Evolutionary conservation across 169 alveolate species (phyloP), one percentile per base, ranked within the genome.

Genomic region (Theileria equi): DNA sequence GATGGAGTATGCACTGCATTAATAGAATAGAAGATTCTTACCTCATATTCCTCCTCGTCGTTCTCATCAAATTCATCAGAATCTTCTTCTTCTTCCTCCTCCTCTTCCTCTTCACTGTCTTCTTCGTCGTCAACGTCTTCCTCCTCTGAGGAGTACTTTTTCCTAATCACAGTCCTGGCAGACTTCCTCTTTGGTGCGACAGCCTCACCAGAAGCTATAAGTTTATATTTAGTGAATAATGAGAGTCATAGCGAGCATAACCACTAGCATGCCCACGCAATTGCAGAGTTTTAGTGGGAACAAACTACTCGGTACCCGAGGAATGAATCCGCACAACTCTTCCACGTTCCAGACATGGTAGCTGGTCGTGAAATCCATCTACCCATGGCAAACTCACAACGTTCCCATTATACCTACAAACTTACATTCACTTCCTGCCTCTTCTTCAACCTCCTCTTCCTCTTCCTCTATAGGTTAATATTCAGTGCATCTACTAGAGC

Each of bases 71-170:
- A 57, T 49, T 77, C 86, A 28, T 65, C 80, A 16, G 76, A 25
- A 54, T 77, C 86, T 17, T 86, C 92, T 38, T 78, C 88, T 21
- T 85, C 89, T 17, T 68, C 88, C 21, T 26, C 58, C 17, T 50
- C 87, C 32, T 17, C 84, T 3, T 5, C 71, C 23, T 81, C 85
- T 23, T 41, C 74, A 28, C 48, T 47, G 1, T 32, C 52, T 6
- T 80, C 82, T 17, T 43, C 71, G n/a, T 52, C 80, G 5, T 6
- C 41, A 41, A 53, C 80, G 8, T 59, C 70, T 25, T 53, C 80
- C 17, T 79, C 90, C 17, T 80, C 89, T 11, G 68, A 38, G 26
- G 77, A 81, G 13, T 48, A 76, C 36, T 78, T 67, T 23, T 65
- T 65, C 67, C 66, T 64, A 17, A 58, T 28, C 5, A 57, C 29